Evolutionary conservation across 257 asterid species (phyloP), one percentile per base, ranked within the genome.

Genomic region (Henckelia pumila): DNA sequence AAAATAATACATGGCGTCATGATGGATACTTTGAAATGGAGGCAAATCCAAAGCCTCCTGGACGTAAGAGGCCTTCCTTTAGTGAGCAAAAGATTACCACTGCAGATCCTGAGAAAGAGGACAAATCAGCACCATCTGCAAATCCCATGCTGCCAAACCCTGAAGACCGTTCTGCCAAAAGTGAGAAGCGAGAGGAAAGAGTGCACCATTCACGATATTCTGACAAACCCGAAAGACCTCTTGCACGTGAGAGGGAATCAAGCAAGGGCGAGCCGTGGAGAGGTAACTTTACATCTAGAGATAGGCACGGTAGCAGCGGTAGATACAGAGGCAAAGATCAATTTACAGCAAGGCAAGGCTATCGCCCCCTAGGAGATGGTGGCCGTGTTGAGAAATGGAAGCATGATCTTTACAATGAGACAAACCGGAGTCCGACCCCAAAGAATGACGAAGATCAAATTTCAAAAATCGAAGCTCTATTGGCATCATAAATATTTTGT

Each of bases 381-480:
- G 88, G 76, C 14, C 81, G 76, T 77, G 86, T 63, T 72, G 95
- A 86, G 60, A 89, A 88, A 85, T 92, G 98, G 98, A 89, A 89
- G 75, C 98, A 92, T 68, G 98, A 92, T 75, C 94, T 89, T 61
- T 92, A 76, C 53, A 75, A 79, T 23, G 91, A 88, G 81, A 86
- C 93, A 11, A 88, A 85, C 66, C 81, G 60, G 77, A 89, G 95
- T 60, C 97, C 96, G 16, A 74, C 92, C 68, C 93, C 85, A 1
- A 88, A 82, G 86, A 89, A 86, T 2, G 97, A 92, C 62, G 98
- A 92, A 62, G 98, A 92, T 73, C 83, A 81, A 69, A 77, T 92
- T 66, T 86, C 97, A 6, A 92, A 88, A 77, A 85, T 88, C 14
- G 97, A 92, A 80, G 91, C 93, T 14, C 86, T 92, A 17, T 71